Conservation (phyloP, 2,329 filamentous ascomycete genomes). For the Fusarium oxysporum region DNA sequence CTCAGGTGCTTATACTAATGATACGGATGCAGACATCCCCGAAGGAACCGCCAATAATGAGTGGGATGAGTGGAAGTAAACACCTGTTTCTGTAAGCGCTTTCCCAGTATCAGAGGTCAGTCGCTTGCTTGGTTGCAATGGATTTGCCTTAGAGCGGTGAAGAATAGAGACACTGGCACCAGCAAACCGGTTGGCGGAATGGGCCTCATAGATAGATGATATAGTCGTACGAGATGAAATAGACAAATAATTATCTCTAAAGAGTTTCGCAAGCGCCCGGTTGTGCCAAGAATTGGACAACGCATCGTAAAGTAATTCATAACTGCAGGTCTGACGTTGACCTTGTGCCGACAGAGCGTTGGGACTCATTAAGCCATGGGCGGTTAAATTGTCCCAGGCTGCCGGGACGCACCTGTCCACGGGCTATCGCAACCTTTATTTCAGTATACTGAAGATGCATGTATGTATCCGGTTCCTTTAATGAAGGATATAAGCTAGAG, state of each 20-base stretch:
- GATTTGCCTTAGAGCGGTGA: constrained; percentile 33
- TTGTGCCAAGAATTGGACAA: not conserved
- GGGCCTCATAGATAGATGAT: constrained; percentile 6
- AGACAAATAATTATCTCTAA: constrained; percentile 20
- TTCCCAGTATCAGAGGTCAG: constrained; percentile 15
- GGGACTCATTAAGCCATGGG: not conserved
- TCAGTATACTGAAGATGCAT: not conserved
- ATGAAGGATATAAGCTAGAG: not conserved
- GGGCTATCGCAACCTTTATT: not conserved
- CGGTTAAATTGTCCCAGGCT: constrained; percentile 14
- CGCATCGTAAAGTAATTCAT: not conserved
- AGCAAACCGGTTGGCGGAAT: constrained; percentile 4
- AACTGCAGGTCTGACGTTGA: not conserved
- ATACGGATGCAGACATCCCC: constrained; percentile 32
- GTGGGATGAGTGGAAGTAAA: constrained; percentile 9
- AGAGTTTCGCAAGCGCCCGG: constrained; percentile 18
- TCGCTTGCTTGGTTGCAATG: constrained; percentile 18
- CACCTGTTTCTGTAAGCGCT: constrained; percentile 34
- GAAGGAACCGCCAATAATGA: constrained; percentile 28
- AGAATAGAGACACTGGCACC: constrained; percentile 9
- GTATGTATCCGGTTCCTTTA: not conserved
- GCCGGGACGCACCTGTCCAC: not conserved
- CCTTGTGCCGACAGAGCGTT: not conserved
- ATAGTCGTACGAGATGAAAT: constrained; percentile 27
- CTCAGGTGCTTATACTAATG: constrained; percentile 14